Percentiles rank a stretch among this genome's conserved stretches.
Conservation (phyloP, 1,284 basidiomycete species). For the Ceratobasidium sp. region DNA sequence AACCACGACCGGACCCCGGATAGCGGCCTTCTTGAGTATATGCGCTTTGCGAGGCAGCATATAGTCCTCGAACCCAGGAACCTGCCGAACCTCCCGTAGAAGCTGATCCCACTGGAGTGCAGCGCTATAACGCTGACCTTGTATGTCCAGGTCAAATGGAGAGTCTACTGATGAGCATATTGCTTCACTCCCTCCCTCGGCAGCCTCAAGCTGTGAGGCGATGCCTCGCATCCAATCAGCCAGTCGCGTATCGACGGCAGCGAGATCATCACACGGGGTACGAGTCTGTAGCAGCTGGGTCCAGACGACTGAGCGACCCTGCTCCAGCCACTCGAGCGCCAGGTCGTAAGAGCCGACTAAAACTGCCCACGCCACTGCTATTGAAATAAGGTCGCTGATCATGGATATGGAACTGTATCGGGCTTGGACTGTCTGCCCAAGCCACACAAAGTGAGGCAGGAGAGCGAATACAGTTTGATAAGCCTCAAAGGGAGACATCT, state of each 20-base stretch:
- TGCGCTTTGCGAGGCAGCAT: constrained; percentile 1
- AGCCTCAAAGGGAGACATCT: no score
- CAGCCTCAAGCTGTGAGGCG: neutral
- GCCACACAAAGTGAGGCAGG: no score
- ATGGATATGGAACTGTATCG: no score
- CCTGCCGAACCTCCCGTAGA: no score
- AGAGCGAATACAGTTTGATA: no score
- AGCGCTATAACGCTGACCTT: no score
- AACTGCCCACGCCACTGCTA: neutral
- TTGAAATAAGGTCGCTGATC: no score
- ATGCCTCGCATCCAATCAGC: neutral
- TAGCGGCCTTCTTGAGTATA: neutral
- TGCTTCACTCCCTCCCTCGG: neutral
- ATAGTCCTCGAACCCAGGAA: constrained; percentile 10
- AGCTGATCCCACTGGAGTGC: no score
- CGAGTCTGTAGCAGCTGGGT: constrained; percentile 13
- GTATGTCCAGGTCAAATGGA: no score
- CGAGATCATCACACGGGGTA: constrained; percentile 1
- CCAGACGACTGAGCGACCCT: constrained; percentile 26
- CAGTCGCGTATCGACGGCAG: neutral
- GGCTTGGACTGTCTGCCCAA: no score
- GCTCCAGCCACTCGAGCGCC: constrained; percentile 24
- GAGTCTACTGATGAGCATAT: no score
- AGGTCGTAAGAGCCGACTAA: neutral
- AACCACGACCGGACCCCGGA: neutral